Percentiles rank a stretch among this genome's conserved stretches.
Conservation (phyloP, 169 alveolate genomes). For the Theileria luwenshuni region DNA sequence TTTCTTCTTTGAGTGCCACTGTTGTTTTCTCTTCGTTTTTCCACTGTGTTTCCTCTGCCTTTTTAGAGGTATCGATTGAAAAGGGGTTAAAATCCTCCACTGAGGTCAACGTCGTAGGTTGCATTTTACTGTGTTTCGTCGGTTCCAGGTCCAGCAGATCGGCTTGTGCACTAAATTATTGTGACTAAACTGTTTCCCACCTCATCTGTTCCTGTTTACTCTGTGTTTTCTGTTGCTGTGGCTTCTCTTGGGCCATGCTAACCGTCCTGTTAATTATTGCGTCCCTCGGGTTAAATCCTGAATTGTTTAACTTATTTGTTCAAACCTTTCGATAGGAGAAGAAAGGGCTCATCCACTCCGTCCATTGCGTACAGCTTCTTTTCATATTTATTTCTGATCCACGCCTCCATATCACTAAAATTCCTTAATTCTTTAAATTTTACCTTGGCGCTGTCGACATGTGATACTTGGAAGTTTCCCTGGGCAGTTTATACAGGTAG, state of each 20-base stretch:
- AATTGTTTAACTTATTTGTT: background rate
- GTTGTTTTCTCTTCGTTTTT: constrained; percentile 12
- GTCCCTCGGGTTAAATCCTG: constrained; percentile 63
- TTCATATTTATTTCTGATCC: constrained; percentile 85
- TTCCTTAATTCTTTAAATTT: background rate
- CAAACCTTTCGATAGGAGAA: constrained; percentile 52
- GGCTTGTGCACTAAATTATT: background rate
- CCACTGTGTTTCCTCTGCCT: constrained; percentile 13
- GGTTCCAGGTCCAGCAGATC: background rate
- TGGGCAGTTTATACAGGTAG: constrained; percentile 72
- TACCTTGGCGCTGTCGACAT: constrained; percentile 42
- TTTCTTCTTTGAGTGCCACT: constrained; percentile 20
- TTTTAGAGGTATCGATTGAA: constrained; percentile 41
- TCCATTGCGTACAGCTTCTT: constrained; percentile 75
- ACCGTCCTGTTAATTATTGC: constrained; percentile 11
- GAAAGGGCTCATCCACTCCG: constrained; percentile 70
- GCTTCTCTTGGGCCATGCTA: background rate
- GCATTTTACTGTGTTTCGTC: background rate
- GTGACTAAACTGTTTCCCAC: too few relatives aligned
- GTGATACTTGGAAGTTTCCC: constrained; percentile 43
- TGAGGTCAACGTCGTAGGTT: background rate
- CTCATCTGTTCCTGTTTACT: too few relatives aligned
- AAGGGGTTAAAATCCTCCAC: constrained; percentile 24
- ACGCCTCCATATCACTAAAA: constrained; percentile 77
- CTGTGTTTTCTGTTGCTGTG: constrained; percentile 16